Base-by-base conservation (phyloP, 805 yeast genomes). In the Dipodascus albidus region DNA sequence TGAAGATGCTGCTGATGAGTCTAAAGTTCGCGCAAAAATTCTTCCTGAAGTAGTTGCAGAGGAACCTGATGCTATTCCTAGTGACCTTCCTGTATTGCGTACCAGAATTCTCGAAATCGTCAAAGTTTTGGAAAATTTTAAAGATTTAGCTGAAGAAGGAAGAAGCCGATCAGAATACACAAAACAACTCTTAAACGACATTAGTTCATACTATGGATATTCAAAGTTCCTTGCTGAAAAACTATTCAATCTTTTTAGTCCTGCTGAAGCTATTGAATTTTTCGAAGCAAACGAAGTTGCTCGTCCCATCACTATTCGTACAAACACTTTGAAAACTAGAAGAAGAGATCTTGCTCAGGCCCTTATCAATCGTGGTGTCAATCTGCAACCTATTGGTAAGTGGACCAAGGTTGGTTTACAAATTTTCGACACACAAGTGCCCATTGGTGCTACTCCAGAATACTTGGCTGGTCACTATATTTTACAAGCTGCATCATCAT, bases 331-430 rank as follows among this genome's bases (percentile, higher is more conserved):
- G 59, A 87, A 85, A 64, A 86, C 98, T 2, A 83, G 96, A 72
- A 85, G 99, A 67, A 81, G 99, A 69, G 97, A 93, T 63, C 78
- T 93, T 61, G 97, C 96, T 1, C 98, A 93, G 70, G 81, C 93
- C 15, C 77, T 93, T 58, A 96, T 91, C 54, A 91, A 91, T 70
- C 82, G 96, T 64, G 99, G 99, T 67, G 99, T 91, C 57, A 93
- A 93, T 67, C 76, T 93, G 62, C 97, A 93, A 71, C 98, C 98
- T 48, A 88, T 93, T 62, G 98, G 98, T 51, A 74, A 86, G 47
- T 93, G 99, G 99, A 89, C 98, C 22, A 93, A 93, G 70, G 98
- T 93, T 51, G 99, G 99, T 57, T 75, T 93, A 59, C 99, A 93
- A 70, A 83, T 93, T 52, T 93, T 91, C 67, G 99, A 93, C 67